Base-by-base conservation (phyloP, 257 asterid genomes). In the Lithospermum erythrorhizon region DNA sequence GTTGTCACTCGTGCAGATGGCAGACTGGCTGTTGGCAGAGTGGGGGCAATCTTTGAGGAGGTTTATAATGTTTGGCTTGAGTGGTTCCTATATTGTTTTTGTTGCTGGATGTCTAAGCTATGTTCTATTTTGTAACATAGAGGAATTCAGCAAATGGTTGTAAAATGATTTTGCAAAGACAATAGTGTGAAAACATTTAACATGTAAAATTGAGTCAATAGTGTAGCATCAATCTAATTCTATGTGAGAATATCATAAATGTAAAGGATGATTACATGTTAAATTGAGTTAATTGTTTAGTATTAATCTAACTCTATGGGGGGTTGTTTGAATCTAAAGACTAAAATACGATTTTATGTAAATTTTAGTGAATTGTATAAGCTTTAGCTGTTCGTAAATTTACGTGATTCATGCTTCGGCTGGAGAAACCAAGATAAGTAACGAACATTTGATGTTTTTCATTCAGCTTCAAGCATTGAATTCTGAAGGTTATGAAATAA, bases 31-130 rank as follows among this genome's bases (percentile, higher is more conserved):
- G 83, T 83, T 58, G 90, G 90, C 48, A 67, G 90, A 71, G 78
- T 83, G 18, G 90, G 90, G 65, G 90, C 83, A 23, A 76, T 83
- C 49, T 83, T 80, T 66, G 90, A 80, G 73, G 78, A 83, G 87
- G 90, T 83, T 32, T 14, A 19, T 54, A 57, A 19, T 13, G 19
- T 61, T 22, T 35, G 8, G 16, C 4, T 41, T 13, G 17, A 2
- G 18, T 11, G 17, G 17, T 41, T 41, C 17, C 1, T 41, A 1
- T 41, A 41, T 41, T 41, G 49, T n/a, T 49, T n/a, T n/a, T 49
- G 4, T 16, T n/a, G n/a, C 47, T 35, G 15, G 47, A 35, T 9
- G 7, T 16, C 6, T 16, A n/a, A 15, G 8, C 53, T 18, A 1
- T 48, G 13, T 48, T 14, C 19, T 49, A 6, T 49, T 49, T 49